Evolutionary conservation across 345 rosid genomes (phyloP).

Genomic region (Pistacia atlantica): DNA sequence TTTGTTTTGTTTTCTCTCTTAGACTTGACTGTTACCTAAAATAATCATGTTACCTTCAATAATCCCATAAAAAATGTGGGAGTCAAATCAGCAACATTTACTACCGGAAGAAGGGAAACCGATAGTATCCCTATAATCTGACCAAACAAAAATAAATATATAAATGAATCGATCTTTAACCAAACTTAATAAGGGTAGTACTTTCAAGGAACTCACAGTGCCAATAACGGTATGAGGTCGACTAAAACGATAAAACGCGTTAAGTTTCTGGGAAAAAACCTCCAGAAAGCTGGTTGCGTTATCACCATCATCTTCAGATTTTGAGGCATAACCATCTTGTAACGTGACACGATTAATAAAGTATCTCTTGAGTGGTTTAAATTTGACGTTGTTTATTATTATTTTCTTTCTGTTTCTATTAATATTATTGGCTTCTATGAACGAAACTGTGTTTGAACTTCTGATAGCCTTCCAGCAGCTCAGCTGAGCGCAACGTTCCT

Average conservation of each 20-base stretch:
- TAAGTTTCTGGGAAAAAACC: background rate
- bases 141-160: background rate
- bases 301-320: background rate
- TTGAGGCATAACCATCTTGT: background rate
- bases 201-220: slow-evolving; percentile 26
- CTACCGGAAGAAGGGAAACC: slow-evolving; percentile 33
- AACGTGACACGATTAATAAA: background rate
- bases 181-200: background rate
- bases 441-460: background rate
- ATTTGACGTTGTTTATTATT: background rate
- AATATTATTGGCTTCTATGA: background rate
- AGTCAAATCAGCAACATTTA: slow-evolving; percentile 26
- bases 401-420: background rate
- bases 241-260: slow-evolving; percentile 28
- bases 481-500: background rate
- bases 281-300: slow-evolving; percentile 3
- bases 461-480: slow-evolving; percentile 1
- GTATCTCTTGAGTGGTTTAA: background rate
- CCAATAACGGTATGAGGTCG: slow-evolving; percentile 45
- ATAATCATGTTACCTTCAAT: slow-evolving; percentile 29
- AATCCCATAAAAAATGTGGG: slow-evolving; percentile 31
- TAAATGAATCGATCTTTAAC: background rate
- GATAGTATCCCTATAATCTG: slow-evolving; percentile 34
- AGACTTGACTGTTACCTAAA: slow-evolving; percentile 21
- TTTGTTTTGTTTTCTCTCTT: background rate